Conservation (phyloP, 192 early-diverging fungal genomes). For the Chytriomyces hyalinus region DNA sequence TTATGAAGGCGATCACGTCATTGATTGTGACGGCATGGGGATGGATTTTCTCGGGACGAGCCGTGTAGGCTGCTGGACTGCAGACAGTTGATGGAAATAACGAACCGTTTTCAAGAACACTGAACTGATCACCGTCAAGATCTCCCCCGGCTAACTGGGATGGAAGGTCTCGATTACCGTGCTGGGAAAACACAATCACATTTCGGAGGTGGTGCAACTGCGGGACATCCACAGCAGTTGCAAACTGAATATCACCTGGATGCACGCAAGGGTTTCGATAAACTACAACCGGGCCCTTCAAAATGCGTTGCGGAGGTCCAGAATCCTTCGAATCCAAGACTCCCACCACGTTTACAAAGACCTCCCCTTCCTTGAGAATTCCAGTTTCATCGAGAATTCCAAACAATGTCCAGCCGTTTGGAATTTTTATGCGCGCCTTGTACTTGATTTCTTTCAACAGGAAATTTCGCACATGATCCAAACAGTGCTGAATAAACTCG, state of each 20-base stretch:
- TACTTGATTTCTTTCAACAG: constrained; percentile 21
- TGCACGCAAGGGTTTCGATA: constrained; percentile 31
- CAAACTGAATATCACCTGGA: constrained; percentile 30
- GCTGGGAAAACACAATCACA: constrained; percentile 61
- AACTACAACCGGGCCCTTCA: constrained; percentile 15
- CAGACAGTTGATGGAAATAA: neutral
- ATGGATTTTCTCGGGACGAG: neutral
- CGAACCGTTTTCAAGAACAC: neutral
- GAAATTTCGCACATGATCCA: neutral
- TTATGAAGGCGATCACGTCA: constrained; percentile 16
- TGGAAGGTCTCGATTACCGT: constrained; percentile 62
- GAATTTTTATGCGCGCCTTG: constrained; percentile 7
- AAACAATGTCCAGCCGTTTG: constrained; percentile 15
- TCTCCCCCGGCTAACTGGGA: constrained; percentile 56
- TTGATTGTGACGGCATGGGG: constrained; percentile 3
- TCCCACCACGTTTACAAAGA: constrained; percentile 9
- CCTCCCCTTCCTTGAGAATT: constrained; percentile 6
- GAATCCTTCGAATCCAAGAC: neutral
- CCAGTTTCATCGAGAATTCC: constrained; percentile 28
- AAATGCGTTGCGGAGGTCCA: too few relatives aligned
- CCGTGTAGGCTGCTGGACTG: neutral
- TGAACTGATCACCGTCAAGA: constrained; percentile 27
- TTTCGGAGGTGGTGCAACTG: constrained; percentile 25
- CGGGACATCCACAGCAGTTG: constrained; percentile 20
- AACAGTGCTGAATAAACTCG: constrained; percentile 15